A percentile compares a stretch with the other conserved stretches of the same genome.
Evolutionary conservation across 768 basidiomycete species (phyloP).

Genomic region (Tephrocybe rancida): DNA sequence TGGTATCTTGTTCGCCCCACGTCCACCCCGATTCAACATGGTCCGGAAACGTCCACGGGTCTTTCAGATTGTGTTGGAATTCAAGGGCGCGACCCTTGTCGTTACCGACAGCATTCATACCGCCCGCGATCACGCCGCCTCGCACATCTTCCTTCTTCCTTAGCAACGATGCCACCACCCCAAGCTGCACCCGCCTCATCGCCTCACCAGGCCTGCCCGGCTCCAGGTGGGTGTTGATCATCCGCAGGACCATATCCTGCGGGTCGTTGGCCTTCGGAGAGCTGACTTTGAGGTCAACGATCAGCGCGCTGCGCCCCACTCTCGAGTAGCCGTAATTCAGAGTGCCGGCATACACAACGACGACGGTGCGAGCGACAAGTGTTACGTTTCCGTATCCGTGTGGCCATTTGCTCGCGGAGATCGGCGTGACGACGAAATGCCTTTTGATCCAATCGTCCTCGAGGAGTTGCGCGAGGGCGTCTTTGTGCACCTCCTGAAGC

Average conservation of each 20-base stretch:
- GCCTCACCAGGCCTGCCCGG: constrained; percentile 49
- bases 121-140: constrained; percentile 68
- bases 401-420: constrained; percentile 58
- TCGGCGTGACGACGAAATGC: constrained; percentile 62
- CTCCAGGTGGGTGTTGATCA: constrained; percentile 79
- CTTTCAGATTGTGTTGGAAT: constrained; percentile 48
- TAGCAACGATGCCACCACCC: constrained; percentile 51
- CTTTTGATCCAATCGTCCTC: constrained; percentile 63
- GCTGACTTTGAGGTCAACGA: constrained; percentile 55
- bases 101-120: constrained; percentile 68
- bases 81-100: constrained; percentile 47
- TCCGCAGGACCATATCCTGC: constrained; percentile 49
- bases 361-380: constrained; percentile 59
- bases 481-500: constrained; percentile 64
- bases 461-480: constrained; percentile 50
- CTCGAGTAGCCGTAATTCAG: constrained; percentile 53
- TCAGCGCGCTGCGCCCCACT: constrained; percentile 57
- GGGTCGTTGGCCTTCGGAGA: constrained; percentile 31
- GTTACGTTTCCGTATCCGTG: constrained; percentile 70
- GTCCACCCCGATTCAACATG: constrained; percentile 53
- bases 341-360: constrained; percentile 48
- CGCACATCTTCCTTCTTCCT: constrained; percentile 45
- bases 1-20: constrained; percentile 69
- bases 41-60: constrained; percentile 58
- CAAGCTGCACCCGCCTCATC: constrained; percentile 53